Evolutionary conservation across 208 protist species (phyloP), one percentile per base, ranked within the genome.

Genomic region (Plasmodiophora brassicae): DNA sequence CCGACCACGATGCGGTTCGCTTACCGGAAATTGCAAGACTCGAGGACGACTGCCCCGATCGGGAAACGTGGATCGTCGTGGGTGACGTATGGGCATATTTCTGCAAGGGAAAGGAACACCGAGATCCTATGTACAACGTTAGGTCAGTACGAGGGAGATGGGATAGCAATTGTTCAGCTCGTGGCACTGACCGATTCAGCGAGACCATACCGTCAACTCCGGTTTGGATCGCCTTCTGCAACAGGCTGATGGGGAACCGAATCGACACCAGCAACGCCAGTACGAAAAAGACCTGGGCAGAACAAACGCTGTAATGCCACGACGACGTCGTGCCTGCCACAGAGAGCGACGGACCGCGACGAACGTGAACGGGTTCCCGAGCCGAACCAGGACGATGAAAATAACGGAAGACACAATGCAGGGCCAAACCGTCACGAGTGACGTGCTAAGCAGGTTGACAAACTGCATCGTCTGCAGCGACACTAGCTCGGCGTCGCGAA

Each of bases 401-500:
- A 78, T 78, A 5, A 78, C 14, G 20, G 65, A n/a, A 32, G 65
- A 36, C 32, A 78, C 65, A 32, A 78, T 78, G 32, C 65, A n/a
- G 10, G 65, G 65, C 65, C 65, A 78, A 38, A 78, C 65, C 65
- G 5, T 32, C 32, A 78, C 5, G 14, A 78, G 5, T 5, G 65
- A n/a, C 32, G n/a, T 32, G 10, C 14, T 5, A 5, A 78, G 20
- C 5, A 5, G 32, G n/a, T 78, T 78, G 5, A 78, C 65, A 5
- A 78, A 5, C n/a, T 36, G 65, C 65, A 78, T 78, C 32, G 20
- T 32, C 65, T 32, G 50, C 50, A 57, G 50, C 50, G 50, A 78
- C 65, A 78, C 65, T 36, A 78, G 32, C 65, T 32, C 65, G n/a
- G n/a, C n/a, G n/a, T n/a, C n/a, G n/a, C n/a, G 65, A 38, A 78